A percentile compares a stretch with the other conserved stretches of the same genome.
Evolutionary conservation across 441 rosid genomes (phyloP).

Genomic region (Populus hybrid): DNA sequence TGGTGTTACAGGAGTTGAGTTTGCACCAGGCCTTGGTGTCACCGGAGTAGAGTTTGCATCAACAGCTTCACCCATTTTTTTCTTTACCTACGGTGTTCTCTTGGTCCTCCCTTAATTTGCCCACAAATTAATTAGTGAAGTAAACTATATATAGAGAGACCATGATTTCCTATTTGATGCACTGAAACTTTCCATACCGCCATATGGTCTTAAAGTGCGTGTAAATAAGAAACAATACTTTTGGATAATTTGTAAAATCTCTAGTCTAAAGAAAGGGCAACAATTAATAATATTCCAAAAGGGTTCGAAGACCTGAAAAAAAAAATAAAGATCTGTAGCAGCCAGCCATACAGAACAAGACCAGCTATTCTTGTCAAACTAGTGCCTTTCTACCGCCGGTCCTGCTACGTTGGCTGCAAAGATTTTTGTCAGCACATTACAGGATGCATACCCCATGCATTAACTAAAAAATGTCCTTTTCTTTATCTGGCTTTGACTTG

Average conservation of each 20-base stretch:
- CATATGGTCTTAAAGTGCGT: background rate
- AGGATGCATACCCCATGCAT: background rate
- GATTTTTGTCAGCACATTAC: conserved; percentile 12
- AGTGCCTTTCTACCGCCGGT: conserved; percentile 1
- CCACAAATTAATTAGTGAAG: background rate
- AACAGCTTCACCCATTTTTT: conserved; percentile 32
- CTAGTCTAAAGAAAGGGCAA: background rate
- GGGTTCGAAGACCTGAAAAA: background rate
- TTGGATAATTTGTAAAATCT: background rate
- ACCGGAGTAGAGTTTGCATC: conserved; percentile 26
- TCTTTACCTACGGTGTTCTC: background rate
- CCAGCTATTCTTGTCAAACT: background rate
- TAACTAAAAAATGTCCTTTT: background rate
- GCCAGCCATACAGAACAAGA: background rate
- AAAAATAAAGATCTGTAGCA: background rate
- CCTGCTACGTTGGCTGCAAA: background rate
- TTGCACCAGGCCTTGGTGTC: conserved; percentile 33
- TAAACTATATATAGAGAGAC: conserved; percentile 6
- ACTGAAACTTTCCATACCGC: background rate
- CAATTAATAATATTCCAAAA: background rate
- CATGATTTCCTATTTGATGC: too few species aligned
- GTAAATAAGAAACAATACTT: background rate
- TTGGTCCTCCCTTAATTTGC: background rate
- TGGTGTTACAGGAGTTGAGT: conserved; percentile 27
- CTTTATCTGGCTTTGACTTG: background rate